A percentile compares a stretch with the other conserved stretches of the same genome.
These are phyloP conservation scores for Xylaria palmicola DNA, from an alignment of 495 filamentous ascomycete genomes.

Conservation along the genomic window DNA sequence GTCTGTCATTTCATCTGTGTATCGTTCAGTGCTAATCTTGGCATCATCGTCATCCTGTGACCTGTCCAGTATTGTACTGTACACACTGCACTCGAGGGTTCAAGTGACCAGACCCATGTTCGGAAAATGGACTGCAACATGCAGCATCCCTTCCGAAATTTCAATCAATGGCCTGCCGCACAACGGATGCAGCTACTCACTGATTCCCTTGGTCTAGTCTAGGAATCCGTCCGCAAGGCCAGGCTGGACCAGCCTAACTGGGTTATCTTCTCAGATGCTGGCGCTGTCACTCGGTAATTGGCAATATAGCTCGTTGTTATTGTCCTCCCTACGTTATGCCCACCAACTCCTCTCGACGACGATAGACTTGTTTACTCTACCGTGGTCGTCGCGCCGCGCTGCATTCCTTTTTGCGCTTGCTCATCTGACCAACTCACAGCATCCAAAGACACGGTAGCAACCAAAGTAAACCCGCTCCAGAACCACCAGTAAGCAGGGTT, in stretches of 20 bases:
- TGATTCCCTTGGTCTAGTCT: background rate
- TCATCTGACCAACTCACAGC: background rate
- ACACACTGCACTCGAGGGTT: background rate
- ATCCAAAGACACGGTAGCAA: background rate
- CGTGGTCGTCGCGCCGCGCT: background rate
- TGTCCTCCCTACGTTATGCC: background rate
- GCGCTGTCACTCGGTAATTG: background rate
- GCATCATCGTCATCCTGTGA: slow-evolving; percentile 3
- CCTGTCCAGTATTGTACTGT: slow-evolving; percentile 1
- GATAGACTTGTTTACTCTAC: background rate
- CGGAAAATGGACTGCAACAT: slow-evolving; percentile 20
- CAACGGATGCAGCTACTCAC: slow-evolving; percentile 1
- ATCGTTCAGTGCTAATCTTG: background rate
- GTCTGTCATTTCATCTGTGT: slow-evolving; percentile 5
- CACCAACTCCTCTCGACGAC: background rate
- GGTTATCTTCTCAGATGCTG: too few relatives aligned
- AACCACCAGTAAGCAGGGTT: slow-evolving; percentile 16
- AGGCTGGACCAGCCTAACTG: background rate
- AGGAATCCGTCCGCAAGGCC: background rate
- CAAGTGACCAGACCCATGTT: slow-evolving; percentile 19
- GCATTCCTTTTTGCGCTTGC: background rate
- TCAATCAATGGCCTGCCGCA: slow-evolving; percentile 10
- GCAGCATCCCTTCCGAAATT: slow-evolving; percentile 22
- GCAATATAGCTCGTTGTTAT: background rate
- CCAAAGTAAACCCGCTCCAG: background rate